Base-by-base conservation (phyloP, 2,329 filamentous ascomycete species). In the Fusarium azukiicola region DNA sequence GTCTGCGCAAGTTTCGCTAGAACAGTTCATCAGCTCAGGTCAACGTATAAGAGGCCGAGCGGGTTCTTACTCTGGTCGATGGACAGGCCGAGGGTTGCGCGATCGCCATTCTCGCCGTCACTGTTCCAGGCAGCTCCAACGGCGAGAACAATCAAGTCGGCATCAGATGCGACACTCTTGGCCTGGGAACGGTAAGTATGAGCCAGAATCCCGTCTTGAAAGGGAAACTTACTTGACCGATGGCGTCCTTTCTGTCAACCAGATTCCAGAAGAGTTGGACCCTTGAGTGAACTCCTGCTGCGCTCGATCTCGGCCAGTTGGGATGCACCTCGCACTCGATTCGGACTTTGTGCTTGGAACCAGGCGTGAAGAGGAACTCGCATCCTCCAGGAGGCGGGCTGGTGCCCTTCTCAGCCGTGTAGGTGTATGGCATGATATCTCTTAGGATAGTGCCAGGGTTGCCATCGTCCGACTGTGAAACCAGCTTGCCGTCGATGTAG, bases 351-450 rank as follows among this genome's bases (percentile, higher is more conserved):
- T 52, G 49, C 49, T 52, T 52, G 21, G 49, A 52, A 52, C 49
- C 49, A 52, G 49, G 49, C 49, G 49, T 52, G n/a, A 52, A 52
- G 49, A 52, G 49, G n/a, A 52, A 52, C 49, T 52, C 49, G 10
- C 21, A 52, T 9, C 49, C 49, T 52, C 49, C 49, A 23, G 49
- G 49, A 52, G 49, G 49, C 19, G 49, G 49, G n/a, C n/a, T 23
- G n/a, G 49, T 23, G 49, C 49, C n/a, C 21, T 52, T 23, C 49
- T 52, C 49, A 9, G 49, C 49, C 21, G 49, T 52, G 49, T 52
- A 52, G 14, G 21, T 13, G n/a, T 52, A 52, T 23, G 49, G 49
- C 49, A 52, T 52, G 19, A 52, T 52, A 5, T 52, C 49, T 52
- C 49, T 23, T 23, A 52, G 49, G 14, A 52, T 52, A 11, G 49